These are phyloP conservation scores for Madurella mycetomatis DNA, from an alignment of 2,329 filamentous ascomycete genomes.

Conservation along the genomic window DNA sequence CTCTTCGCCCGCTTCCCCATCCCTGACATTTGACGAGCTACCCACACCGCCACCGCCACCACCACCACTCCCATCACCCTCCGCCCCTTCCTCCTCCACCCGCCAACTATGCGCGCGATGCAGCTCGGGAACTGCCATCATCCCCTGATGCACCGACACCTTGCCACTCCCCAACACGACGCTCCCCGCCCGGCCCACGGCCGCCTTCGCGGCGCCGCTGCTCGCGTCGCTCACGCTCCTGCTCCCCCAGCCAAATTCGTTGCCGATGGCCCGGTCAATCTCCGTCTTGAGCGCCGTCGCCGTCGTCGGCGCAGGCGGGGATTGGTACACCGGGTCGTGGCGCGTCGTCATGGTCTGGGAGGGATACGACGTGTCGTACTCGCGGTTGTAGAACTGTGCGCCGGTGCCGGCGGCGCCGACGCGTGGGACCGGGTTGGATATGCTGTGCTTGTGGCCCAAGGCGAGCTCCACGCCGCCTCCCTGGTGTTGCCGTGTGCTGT, in stretches of 20 bases:
- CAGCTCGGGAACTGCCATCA: slow-evolving; percentile 1
- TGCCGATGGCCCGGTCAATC: slow-evolving; percentile 32
- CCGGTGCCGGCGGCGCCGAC: background rate
- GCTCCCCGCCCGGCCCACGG: slow-evolving; percentile 16
- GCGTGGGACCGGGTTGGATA: background rate
- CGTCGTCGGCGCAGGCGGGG: slow-evolving; percentile 23
- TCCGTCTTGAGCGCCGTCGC: slow-evolving; percentile 21
- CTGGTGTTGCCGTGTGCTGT: slow-evolving; percentile 33
- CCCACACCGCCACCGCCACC: background rate
- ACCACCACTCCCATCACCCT: slow-evolving; percentile 2
- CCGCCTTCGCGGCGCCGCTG: background rate
- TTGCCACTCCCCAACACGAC: slow-evolving; percentile 21
- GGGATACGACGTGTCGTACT: background rate
- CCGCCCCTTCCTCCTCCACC: slow-evolving; percentile 19
- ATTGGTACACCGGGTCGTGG: slow-evolving; percentile 24
- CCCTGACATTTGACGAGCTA: background rate
- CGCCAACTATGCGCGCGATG: slow-evolving; percentile 23
- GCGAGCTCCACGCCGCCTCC: background rate
- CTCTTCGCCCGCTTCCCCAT: background rate
- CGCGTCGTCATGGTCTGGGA: slow-evolving; percentile 20
- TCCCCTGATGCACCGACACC: slow-evolving; percentile 11
- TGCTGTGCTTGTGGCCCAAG: slow-evolving; percentile 4
- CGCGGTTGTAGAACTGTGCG: background rate
- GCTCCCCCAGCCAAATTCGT: slow-evolving; percentile 33
- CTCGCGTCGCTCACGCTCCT: background rate